Evolutionary conservation across 306 rosid species (phyloP).

Genomic region (Geum urbanum): DNA sequence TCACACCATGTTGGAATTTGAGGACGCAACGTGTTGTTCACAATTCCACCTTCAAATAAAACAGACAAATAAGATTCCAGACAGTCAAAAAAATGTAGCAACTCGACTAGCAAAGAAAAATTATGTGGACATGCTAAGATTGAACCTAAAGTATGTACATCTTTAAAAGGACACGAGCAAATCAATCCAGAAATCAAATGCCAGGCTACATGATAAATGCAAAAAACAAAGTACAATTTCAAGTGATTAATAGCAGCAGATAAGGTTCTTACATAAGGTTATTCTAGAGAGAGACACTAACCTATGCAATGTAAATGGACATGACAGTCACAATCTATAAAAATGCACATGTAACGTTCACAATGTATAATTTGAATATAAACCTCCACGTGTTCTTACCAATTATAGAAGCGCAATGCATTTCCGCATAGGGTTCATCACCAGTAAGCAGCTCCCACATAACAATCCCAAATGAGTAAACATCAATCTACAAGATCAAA

Average conservation of each 20-base stretch:
- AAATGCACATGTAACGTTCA: neutral
- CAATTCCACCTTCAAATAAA: conserved; percentile 74
- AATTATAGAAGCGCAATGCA: conserved; percentile 98
- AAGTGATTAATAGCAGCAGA: neutral
- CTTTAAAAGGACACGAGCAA: neutral
- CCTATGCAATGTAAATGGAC: neutral
- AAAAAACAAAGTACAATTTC: neutral
- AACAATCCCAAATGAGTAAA: conserved; percentile 93
- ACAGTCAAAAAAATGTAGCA: neutral
- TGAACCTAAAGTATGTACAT: neutral
- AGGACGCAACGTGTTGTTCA: conserved; percentile 81
- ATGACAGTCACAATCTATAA: neutral
- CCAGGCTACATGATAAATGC: neutral
- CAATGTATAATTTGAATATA: neutral
- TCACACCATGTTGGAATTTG: conserved; percentile 95
- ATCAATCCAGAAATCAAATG: neutral
- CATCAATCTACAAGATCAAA: conserved; percentile 74
- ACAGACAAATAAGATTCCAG: conserved; percentile 22
- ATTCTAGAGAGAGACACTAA: neutral
- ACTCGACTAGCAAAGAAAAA: neutral
- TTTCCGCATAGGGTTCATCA: conserved; percentile 86
- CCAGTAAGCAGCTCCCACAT: conserved; percentile 99
- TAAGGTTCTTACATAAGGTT: neutral
- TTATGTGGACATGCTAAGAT: neutral
- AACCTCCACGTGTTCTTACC: conserved; percentile 48